Conservation (phyloP, 345 rosid genomes). For the Ailanthus altissimus region DNA sequence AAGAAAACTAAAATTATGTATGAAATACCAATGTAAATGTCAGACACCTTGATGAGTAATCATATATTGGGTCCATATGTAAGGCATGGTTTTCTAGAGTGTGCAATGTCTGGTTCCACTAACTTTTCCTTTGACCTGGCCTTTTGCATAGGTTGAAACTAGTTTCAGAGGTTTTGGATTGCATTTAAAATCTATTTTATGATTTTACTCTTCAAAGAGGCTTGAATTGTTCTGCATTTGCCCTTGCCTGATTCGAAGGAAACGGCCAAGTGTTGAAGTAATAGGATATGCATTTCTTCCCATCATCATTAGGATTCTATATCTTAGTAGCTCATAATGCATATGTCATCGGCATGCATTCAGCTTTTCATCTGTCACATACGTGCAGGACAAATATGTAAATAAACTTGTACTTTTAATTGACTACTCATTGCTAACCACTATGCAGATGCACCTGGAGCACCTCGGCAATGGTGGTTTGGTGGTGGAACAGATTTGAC, state of each 20-base stretch:
- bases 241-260: background rate
- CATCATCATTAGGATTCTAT: background rate
- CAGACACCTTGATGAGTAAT: background rate
- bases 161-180: background rate
- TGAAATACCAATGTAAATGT: background rate
- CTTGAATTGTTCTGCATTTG: background rate
- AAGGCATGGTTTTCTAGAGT: background rate
- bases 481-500: constrained; percentile 99
- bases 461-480: constrained; percentile 99
- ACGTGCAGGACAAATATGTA: background rate
- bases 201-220: background rate
- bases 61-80: background rate
- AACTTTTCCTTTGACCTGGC: background rate
- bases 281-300: background rate
- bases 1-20: background rate
- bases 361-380: background rate
- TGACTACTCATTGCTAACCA: background rate
- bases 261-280: background rate
- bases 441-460: constrained; percentile 84
- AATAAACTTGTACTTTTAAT: background rate
- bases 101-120: background rate
- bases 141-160: background rate
- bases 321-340: background rate
- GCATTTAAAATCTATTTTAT: background rate
- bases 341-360: background rate